phyloP scores from a whole-genome alignment of 2,329 filamentous ascomycete genomes.

The Aspergillus tanneri region DNA sequence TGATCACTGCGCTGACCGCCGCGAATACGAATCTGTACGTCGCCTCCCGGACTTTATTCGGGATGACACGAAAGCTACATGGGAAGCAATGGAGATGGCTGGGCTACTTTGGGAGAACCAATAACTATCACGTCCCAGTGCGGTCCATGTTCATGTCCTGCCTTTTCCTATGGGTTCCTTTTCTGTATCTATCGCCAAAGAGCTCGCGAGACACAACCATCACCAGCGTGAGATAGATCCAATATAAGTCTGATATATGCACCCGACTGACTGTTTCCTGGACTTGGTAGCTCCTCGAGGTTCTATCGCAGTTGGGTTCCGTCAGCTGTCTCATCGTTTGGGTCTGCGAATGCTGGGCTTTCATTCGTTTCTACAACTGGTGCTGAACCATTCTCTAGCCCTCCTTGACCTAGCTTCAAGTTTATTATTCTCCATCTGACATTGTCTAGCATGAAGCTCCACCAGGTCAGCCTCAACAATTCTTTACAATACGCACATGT shows the following conservation, averaged over 20 bases:
- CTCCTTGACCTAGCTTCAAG: too few species aligned
- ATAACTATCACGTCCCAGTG: slow-evolving; percentile 34
- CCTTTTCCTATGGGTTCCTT: slow-evolving; percentile 46
- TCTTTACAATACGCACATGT: slow-evolving; percentile 12
- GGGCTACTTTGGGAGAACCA: slow-evolving; percentile 28
- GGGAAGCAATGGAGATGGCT: slow-evolving; percentile 18
- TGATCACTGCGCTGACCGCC: slow-evolving; percentile 32
- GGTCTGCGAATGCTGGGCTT: slow-evolving; percentile 45
- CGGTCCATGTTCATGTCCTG: slow-evolving; percentile 42
- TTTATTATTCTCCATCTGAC: neutral
- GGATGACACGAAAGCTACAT: slow-evolving; percentile 25
- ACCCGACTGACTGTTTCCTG: neutral
- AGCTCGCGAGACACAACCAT: slow-evolving; percentile 15
- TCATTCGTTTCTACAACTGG: slow-evolving; percentile 42
- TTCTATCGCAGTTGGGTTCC: slow-evolving; percentile 41
- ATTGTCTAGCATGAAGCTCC: slow-evolving; percentile 2
- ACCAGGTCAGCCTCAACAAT: slow-evolving; percentile 9
- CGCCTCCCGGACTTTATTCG: slow-evolving; percentile 35
- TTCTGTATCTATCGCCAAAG: slow-evolving; percentile 34
- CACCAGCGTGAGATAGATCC: slow-evolving; percentile 7
- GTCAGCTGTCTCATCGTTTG: slow-evolving; percentile 39
- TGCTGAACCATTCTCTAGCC: too few species aligned
- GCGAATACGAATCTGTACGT: slow-evolving; percentile 39
- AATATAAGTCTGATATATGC: neutral
- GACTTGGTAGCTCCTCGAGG: slow-evolving; percentile 38